Evolutionary conservation across 2,329 filamentous ascomycete species (phyloP), one percentile per base, ranked within the genome.

Genomic region (Xylaria polymorpha): DNA sequence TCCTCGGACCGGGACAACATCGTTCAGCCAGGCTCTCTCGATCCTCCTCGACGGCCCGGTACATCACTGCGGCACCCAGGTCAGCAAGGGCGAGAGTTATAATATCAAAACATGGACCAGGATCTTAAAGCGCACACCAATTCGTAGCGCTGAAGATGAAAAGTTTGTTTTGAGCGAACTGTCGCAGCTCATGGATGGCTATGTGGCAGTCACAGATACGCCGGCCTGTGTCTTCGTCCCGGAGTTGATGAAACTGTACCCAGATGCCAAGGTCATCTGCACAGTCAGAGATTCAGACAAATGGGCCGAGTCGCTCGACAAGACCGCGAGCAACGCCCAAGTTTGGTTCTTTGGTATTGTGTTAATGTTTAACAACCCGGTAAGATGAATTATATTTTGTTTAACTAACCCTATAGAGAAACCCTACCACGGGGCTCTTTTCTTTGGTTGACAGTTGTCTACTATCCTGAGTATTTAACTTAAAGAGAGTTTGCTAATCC

Each of bases 191-290:
- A 63, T 73, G 53, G 70, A 74, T 32, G 77, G 77, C 56, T 79
- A 77, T 58, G 74, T 74, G 1, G 78, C 73, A 3, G 74, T 72
- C 22, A 77, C 77, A 6, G 77, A 77, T 64, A 71, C 70, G 4
- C 75, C 76, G 1, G 73, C 69, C 0, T 72, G 71, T 18, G 66
- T 71, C 37, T 77, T 79, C 55, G 74, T 75, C 1, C 73, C 71
- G 2, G 78, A 79, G 56, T 66, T 79, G 18, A 66, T 76, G 39
- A 69, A 73, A 58, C 29, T 77, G 14, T 77, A 77, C 53, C 76
- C 76, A 1, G 75, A 79, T 39, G 74, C 76, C 44, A 75, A 76
- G 41, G 76, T 78, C 35, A 77, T 78, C 50, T 76, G 74, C 67
- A 77, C 75, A 1, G 61, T 74, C 35, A 71, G 77, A 29, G 71